Evolutionary conservation across 2,329 filamentous ascomycete genomes (phyloP).

Genomic region (Amauroascus verrucosus): DNA sequence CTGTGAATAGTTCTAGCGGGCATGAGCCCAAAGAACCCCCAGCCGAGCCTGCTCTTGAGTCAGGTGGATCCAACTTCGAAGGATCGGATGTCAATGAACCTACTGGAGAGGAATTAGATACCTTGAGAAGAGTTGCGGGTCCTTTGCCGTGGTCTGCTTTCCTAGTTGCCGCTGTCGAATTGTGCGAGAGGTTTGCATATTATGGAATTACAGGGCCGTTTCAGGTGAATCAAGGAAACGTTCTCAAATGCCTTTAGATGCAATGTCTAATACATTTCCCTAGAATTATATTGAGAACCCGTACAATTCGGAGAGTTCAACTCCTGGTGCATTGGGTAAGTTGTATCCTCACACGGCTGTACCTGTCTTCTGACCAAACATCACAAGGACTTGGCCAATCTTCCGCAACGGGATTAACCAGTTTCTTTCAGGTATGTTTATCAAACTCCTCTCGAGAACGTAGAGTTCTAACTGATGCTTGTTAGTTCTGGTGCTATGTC

Average conservation of each 20-base stretch:
- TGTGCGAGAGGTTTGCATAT: conserved; percentile 50
- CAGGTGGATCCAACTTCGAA: not conserved
- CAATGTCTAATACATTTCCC: not conserved
- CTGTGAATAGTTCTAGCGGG: not conserved
- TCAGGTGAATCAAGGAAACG: conserved; percentile 20
- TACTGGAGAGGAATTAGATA: conserved; percentile 41
- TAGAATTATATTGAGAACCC: conserved; percentile 45
- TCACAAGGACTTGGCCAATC: conserved; percentile 28
- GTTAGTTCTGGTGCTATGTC: conserved; percentile 44
- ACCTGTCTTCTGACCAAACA: not conserved
- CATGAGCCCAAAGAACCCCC: not conserved
- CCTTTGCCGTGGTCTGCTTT: conserved; percentile 46
- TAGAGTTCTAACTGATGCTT: not conserved
- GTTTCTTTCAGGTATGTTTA: conserved; percentile 38
- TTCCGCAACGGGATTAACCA: conserved; percentile 41
- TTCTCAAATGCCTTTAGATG: not conserved
- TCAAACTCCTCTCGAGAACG: not conserved
- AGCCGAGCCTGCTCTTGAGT: not conserved
- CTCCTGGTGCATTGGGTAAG: conserved; percentile 29
- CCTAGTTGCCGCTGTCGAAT: conserved; percentile 47
- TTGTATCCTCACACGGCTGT: not conserved
- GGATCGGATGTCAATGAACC: conserved; percentile 33
- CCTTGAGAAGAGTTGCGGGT: conserved; percentile 45
- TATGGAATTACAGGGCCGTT: conserved; percentile 46
- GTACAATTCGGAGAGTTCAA: conserved; percentile 28